Conservation (phyloP, 129 eudicot species). For the Lactuca saligna region DNA sequence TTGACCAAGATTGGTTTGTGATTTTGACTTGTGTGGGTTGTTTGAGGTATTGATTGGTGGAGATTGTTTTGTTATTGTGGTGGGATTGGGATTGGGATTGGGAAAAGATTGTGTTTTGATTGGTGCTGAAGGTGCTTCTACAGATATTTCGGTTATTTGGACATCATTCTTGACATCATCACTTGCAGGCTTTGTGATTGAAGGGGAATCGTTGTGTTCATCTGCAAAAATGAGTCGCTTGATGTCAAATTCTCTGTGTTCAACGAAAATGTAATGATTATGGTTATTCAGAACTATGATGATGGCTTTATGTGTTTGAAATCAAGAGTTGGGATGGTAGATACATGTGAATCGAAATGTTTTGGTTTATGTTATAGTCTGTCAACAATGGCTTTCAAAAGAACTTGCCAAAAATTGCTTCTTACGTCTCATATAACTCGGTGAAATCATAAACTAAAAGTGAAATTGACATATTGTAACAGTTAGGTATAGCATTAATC, state of each 20-base stretch:
- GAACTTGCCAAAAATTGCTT: not conserved
- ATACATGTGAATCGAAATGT: too few relatives aligned
- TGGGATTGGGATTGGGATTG: not conserved
- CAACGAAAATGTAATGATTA: not conserved
- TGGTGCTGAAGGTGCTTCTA: conserved; percentile 15
- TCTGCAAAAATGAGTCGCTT: conserved; percentile 20
- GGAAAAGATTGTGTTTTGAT: conserved; percentile 18
- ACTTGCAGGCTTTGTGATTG: conserved; percentile 3
- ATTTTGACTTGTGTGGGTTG: conserved; percentile 12
- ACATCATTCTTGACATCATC: conserved; percentile 16
- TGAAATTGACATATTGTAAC: not conserved
- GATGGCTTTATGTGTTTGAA: not conserved
- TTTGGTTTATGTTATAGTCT: too few relatives aligned
- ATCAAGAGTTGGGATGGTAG: not conserved
- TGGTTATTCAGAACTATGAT: not conserved
- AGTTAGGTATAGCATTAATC: not conserved
- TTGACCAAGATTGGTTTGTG: conserved; percentile 20
- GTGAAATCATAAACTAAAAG: not conserved
- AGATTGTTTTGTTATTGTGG: conserved; percentile 15
- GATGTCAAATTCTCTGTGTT: conserved; percentile 1
- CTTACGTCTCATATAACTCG: too few relatives aligned
- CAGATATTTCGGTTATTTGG: conserved; percentile 11
- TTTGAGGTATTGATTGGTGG: conserved; percentile 20
- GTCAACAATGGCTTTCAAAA: not conserved
- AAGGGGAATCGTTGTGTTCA: conserved; percentile 10